Percentiles rank a stretch among this genome's conserved stretches.
Conservation (phyloP, 176 grass and related monocot species). For the Aegilops umbellulata region DNA sequence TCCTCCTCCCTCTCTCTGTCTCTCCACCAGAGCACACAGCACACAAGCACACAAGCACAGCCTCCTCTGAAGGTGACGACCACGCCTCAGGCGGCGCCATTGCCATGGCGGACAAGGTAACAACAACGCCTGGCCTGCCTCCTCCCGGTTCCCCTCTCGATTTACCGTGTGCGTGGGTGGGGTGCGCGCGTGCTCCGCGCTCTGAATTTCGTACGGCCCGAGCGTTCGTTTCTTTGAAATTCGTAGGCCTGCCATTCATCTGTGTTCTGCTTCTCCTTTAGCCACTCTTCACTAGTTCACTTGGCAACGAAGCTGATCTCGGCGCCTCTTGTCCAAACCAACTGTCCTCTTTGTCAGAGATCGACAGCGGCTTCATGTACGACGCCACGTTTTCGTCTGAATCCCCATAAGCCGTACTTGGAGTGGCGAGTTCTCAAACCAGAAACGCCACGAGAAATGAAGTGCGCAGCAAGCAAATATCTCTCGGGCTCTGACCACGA, state of each 20-base stretch:
- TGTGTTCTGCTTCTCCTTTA: not conserved
- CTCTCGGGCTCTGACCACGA: not conserved
- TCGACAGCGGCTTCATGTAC: not conserved
- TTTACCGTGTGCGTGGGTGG: not conserved
- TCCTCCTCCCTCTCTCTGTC: not conserved
- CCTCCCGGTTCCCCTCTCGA: not conserved
- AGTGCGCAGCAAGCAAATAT: slow-evolving; percentile 32
- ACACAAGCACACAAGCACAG: not conserved
- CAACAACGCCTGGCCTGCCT: not conserved
- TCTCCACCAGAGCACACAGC: not conserved
- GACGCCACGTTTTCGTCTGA: not conserved
- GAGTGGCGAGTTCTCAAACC: slow-evolving; percentile 16
- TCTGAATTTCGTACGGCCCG: not conserved
- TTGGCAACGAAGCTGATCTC: not conserved
- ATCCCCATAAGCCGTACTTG: not conserved
- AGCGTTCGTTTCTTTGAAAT: not conserved
- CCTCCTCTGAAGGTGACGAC: not conserved
- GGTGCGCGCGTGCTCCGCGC: not conserved
- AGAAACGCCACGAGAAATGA: not conserved
- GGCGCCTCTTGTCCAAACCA: not conserved
- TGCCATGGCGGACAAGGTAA: slow-evolving; percentile 74
- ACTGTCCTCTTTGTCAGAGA: not conserved
- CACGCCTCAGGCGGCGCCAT: not conserved
- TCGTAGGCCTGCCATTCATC: not conserved
- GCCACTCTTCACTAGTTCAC: not conserved